phyloP scores from a whole-genome alignment of 2,329 filamentous ascomycete species.

The Phaeosphaeria sp. region DNA sequence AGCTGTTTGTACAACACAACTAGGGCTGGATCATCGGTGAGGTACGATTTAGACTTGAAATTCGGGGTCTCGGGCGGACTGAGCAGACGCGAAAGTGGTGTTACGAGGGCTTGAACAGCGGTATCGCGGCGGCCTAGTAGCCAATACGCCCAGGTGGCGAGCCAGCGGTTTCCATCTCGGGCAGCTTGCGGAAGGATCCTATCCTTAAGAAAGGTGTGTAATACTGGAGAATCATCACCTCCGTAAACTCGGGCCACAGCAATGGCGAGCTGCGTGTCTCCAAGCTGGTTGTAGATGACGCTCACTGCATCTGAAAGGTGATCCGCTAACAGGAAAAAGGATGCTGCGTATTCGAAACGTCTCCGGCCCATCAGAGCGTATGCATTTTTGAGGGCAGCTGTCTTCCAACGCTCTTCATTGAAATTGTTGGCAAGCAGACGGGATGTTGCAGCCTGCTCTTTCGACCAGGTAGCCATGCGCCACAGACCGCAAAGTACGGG shows the following conservation, averaged over 20 bases:
- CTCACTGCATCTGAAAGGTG: conserved; percentile 84
- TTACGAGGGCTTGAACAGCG: conserved; percentile 82
- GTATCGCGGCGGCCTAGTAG: conserved; percentile 82
- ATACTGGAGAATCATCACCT: conserved; percentile 77
- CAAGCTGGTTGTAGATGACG: conserved; percentile 84
- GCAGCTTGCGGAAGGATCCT: conserved; percentile 79
- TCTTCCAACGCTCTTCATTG: conserved; percentile 82
- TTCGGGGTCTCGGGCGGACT: conserved; percentile 72
- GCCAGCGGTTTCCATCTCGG: conserved; percentile 86
- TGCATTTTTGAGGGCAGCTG: conserved; percentile 90
- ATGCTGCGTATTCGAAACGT: conserved; percentile 91
- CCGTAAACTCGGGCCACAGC: conserved; percentile 88
- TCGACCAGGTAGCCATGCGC: conserved; percentile 91
- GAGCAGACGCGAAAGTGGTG: conserved; percentile 77
- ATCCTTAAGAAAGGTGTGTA: conserved; percentile 77
- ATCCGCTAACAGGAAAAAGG: conserved; percentile 92
- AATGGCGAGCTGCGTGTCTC: conserved; percentile 88
- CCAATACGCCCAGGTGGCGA: conserved; percentile 95
- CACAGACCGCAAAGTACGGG: conserved; percentile 87
- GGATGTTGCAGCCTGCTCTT: conserved; percentile 81
- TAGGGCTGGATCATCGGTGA: conserved; percentile 89
- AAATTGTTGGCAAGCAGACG: conserved; percentile 91
- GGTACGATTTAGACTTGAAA: conserved; percentile 77
- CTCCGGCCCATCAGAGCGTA: conserved; percentile 92
- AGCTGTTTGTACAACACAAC: conserved; percentile 88